Conservation (phyloP, 139 green algal genomes). For the Eudorina sp. region DNA sequence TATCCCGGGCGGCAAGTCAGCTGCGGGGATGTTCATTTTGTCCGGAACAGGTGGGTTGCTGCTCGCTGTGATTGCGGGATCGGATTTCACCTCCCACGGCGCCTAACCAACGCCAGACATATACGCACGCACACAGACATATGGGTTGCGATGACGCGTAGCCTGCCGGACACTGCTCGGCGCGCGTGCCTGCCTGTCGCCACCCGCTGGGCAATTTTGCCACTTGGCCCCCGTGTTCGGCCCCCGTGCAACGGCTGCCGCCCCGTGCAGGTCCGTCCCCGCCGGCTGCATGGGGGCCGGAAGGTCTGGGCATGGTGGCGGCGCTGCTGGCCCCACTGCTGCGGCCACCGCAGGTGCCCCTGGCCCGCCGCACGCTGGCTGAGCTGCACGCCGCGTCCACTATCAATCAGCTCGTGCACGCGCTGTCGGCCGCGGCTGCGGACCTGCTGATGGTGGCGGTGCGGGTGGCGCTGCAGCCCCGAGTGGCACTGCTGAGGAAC, state of each 20-base stretch:
- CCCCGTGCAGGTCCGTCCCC: background rate
- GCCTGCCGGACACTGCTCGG: too few relatives aligned
- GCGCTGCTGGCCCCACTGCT: conserved; percentile 9
- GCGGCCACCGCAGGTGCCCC: conserved; percentile 20
- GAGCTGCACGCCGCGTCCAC: conserved; percentile 10
- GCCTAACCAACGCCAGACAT: too few relatives aligned
- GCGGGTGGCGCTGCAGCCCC: conserved; percentile 10
- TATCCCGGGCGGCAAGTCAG: background rate
- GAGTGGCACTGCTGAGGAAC: conserved; percentile 25
- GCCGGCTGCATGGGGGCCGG: background rate
- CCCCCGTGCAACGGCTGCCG: too few relatives aligned
- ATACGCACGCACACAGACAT: too few relatives aligned
- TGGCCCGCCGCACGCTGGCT: conserved; percentile 11
- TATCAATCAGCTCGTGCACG: conserved; percentile 20
- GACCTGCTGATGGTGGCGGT: background rate
- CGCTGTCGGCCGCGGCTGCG: background rate
- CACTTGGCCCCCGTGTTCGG: too few relatives aligned
- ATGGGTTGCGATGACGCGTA: too few relatives aligned
- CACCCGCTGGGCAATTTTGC: too few relatives aligned
- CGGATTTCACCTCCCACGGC: too few relatives aligned
- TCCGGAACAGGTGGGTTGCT: conserved; percentile 1
- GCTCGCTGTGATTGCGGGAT: background rate
- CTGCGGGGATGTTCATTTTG: background rate
- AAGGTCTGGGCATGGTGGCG: background rate
- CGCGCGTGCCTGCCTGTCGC: too few relatives aligned